Conservation (phyloP, 306 rosid genomes). For the Trifolium dubium region DNA sequence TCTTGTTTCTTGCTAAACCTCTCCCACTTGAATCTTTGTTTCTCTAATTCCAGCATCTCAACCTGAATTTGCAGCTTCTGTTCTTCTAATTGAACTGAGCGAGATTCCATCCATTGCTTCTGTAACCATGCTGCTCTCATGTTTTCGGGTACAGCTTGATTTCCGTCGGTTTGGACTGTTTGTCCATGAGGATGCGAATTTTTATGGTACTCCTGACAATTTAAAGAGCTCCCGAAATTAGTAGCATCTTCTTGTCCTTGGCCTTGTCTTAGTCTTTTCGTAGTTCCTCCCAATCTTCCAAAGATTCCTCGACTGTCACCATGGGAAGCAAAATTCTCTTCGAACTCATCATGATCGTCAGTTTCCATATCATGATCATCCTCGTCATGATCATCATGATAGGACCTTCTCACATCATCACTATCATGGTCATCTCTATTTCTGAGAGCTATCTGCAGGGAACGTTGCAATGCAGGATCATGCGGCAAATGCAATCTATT, state of each 20-base stretch:
- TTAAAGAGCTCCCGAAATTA: conserved; percentile 54
- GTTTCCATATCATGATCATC: conserved; percentile 72
- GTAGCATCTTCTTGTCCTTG: conserved; percentile 55
- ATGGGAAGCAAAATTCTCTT: conserved; percentile 65
- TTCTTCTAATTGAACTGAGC: conserved; percentile 75
- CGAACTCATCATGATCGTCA: conserved; percentile 69
- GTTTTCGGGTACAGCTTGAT: conserved; percentile 61
- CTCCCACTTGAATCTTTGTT: conserved; percentile 82
- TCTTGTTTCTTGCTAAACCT: conserved; percentile 79
- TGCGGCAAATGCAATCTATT: conserved; percentile 92
- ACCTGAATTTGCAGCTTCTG: conserved; percentile 78
- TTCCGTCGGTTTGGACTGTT: conserved; percentile 50
- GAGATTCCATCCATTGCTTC: conserved; percentile 78
- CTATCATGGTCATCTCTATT: conserved; percentile 69
- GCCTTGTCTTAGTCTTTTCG: conserved; percentile 60
- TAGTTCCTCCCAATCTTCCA: conserved; percentile 52
- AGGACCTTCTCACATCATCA: conserved; percentile 67
- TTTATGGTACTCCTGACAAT: conserved; percentile 56
- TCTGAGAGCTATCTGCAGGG: conserved; percentile 75
- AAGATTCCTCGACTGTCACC: conserved; percentile 55
- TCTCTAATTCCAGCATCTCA: conserved; percentile 82
- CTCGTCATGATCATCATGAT: conserved; percentile 72
- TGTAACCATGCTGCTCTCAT: conserved; percentile 61
- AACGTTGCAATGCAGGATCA: conserved; percentile 83
- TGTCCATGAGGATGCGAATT: conserved; percentile 50